Conservation (phyloP, 2,329 filamentous ascomycete genomes). For the Arthrobotrys megalospora region DNA sequence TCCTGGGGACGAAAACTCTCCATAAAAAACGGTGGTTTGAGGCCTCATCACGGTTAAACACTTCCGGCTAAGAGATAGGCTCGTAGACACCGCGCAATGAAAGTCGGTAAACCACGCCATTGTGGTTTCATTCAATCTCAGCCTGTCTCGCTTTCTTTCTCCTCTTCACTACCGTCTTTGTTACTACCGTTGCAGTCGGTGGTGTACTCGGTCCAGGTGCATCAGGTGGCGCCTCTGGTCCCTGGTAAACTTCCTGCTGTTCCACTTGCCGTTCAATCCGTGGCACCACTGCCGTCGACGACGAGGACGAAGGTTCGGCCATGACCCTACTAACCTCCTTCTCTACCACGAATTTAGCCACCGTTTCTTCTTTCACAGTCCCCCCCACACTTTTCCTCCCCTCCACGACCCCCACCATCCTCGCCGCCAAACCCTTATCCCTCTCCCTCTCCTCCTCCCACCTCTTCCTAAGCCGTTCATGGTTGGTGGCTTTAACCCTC, state of each 20-base stretch:
- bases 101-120: conserved; percentile 2
- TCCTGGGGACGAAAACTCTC: no score
- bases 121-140: conserved; percentile 47
- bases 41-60: conserved; percentile 9
- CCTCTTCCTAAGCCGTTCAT: conserved; percentile 24
- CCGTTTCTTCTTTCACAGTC: neutral
- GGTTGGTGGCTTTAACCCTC: conserved; percentile 32
- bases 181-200: neutral
- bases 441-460: conserved; percentile 53
- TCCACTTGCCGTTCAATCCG: neutral
- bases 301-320: conserved; percentile 1
- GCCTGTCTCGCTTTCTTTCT: conserved; percentile 59
- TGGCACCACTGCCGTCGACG: neutral
- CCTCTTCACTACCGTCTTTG: conserved; percentile 50
- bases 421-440: conserved; percentile 42
- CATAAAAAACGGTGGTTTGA: neutral
- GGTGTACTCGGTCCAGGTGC: conserved; percentile 1
- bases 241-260: conserved; percentile 7
- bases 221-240: conserved; percentile 14
- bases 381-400: neutral
- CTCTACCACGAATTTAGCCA: neutral
- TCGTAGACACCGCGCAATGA: neutral
- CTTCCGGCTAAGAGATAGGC: neutral
- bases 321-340: neutral
- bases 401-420: conserved; percentile 34